phyloP scores from a whole-genome alignment of 257 asterid species.

The Solanum chmielewskii region DNA sequence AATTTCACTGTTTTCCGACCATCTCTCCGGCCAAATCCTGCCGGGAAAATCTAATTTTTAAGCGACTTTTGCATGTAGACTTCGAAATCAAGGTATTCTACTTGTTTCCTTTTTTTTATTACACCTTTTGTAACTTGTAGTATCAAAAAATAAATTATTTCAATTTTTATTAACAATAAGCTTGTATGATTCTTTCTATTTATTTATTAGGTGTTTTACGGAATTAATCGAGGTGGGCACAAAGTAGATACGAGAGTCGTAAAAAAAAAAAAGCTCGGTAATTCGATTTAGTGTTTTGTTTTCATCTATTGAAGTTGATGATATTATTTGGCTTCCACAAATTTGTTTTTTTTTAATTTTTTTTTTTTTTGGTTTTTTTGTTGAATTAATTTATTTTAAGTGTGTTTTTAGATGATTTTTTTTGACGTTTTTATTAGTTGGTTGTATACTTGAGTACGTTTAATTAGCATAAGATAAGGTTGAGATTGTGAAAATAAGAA shows the following conservation, averaged over 20 bases:
- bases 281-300: neutral
- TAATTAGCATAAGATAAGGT: neutral
- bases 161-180: neutral
- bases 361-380: neutral
- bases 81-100: neutral
- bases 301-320: neutral
- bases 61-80: neutral
- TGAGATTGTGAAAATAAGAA: constrained; percentile 4
- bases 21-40: neutral
- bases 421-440: neutral
- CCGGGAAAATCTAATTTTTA: neutral
- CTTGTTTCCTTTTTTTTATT: neutral
- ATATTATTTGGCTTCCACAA: neutral
- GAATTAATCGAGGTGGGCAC: neutral
- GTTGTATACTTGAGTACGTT: neutral
- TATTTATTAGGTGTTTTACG: neutral
- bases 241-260: neutral
- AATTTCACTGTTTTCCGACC: neutral
- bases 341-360: neutral
- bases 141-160: neutral
- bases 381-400: neutral
- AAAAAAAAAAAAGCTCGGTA: neutral
- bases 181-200: neutral
- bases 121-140: neutral
- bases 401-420: neutral